Evolutionary conservation across 345 rosid species (phyloP), one percentile per base, ranked within the genome.

Genomic region (Sisymbrium irio): DNA sequence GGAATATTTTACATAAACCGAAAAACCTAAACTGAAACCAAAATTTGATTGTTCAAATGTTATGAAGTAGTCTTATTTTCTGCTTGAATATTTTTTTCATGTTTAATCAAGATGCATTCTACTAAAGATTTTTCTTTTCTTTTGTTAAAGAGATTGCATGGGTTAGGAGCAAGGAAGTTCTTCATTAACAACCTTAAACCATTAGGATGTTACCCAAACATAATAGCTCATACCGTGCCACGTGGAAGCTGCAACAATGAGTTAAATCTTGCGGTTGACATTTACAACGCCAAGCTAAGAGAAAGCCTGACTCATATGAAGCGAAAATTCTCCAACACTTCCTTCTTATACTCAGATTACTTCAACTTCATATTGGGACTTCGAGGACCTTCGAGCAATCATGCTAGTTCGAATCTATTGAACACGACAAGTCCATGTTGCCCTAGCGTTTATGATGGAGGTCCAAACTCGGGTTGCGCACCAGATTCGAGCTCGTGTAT

Each of bases 101-200:
- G 1, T 15, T 47, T 11, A 27, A 37, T 40, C 4, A 41, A 33
- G 12, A 73, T 30, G 22, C 66, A 58, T 69, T 35, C 8, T 40
- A 72, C 22, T 40, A 30, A 54, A 32, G 1, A 19, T 55, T 39
- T 20, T 62, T 19, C 5, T 51, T 13, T 56, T 46, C 56, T 6
- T 5, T 32, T 6, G 12, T 32, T 68, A 17, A 54, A 77, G 80
- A 77, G 62, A 50, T 60, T 77, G 40, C 41, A 77, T 27, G 7
- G 6, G 25, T 59, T 63, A 59, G 77, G 80, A 58, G 80, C 77
- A 71, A 65, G 72, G 20, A 77, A 71, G 20, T 57, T 77, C 32
- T 77, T 77, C 27, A 66, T 77, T 18, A 71, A 77, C 67, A 77
- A 71, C 64, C 2, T 77, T 32, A 71, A 69, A 9, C 80, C 80